phyloP scores from a whole-genome alignment of 768 basidiomycete species.

The Mycena kentingensis region DNA sequence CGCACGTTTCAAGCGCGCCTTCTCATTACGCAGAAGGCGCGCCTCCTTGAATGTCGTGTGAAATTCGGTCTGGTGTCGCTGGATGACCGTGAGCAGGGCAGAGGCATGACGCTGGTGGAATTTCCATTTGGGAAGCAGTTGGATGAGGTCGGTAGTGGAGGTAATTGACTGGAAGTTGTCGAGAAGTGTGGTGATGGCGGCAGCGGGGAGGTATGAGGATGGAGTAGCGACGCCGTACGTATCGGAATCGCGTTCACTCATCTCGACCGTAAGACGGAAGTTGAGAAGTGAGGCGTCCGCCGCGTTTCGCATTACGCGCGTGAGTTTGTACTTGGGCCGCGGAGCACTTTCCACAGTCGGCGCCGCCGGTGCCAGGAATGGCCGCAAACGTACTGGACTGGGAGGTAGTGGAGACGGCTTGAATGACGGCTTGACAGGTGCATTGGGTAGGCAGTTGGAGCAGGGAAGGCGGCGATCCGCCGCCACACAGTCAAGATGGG shows the following conservation, averaged over 20 bases:
- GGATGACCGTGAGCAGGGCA: slow-evolving; percentile 2
- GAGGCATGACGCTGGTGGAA: not conserved
- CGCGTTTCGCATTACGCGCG: not conserved
- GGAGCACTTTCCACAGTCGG: not conserved
- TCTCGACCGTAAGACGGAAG: not conserved
- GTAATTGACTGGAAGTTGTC: slow-evolving; percentile 1
- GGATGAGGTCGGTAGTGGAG: not conserved
- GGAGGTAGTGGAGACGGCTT: not conserved
- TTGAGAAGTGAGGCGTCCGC: not conserved
- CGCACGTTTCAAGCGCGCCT: slow-evolving; percentile 1
- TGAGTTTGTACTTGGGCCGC: not conserved
- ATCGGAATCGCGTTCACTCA: not conserved
- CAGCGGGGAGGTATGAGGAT: not conserved
- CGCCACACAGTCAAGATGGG: slow-evolving; percentile 9
- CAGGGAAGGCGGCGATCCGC: slow-evolving; percentile 6
- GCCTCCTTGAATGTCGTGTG: not conserved
- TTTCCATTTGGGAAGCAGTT: slow-evolving; percentile 6
- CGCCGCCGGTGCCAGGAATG: not conserved
- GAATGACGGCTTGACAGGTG: slow-evolving; percentile 4
- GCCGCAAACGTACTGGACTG: not conserved
- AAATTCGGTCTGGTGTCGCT: not conserved
- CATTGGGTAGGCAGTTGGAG: not conserved
- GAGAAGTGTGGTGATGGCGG: not conserved
- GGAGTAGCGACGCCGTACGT: not conserved
- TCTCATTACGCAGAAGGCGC: slow-evolving; percentile 4